Evolutionary conservation across 2,329 filamentous ascomycete species (phyloP).

Genomic region (Stemphylium vesicarium): DNA sequence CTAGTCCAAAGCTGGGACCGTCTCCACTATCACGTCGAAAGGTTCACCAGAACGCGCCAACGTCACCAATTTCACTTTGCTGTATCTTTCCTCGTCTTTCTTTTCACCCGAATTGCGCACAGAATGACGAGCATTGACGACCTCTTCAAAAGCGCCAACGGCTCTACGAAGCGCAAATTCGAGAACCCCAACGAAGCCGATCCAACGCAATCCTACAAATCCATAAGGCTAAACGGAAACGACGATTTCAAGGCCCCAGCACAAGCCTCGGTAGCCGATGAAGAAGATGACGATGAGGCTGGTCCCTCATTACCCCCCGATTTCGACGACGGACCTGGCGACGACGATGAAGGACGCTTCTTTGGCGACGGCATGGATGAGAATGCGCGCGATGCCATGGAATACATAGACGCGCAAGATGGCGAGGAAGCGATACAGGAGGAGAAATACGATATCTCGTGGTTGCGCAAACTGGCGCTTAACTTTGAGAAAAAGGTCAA

Average conservation of each 20-base stretch:
- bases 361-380: slow-evolving; percentile 90
- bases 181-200: slow-evolving; percentile 61
- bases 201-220: slow-evolving; percentile 66
- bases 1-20: slow-evolving; percentile 11
- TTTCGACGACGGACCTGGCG: slow-evolving; percentile 61
- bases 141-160: slow-evolving; percentile 64
- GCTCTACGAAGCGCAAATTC: slow-evolving; percentile 64
- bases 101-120: background rate
- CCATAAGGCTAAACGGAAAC: slow-evolving; percentile 60
- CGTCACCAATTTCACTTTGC: slow-evolving; percentile 5
- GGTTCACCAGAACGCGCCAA: slow-evolving; percentile 8
- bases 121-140: slow-evolving; percentile 67
- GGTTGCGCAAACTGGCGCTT: slow-evolving; percentile 81
- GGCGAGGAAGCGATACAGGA: slow-evolving; percentile 59
- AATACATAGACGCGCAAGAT: slow-evolving; percentile 80
- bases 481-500: slow-evolving; percentile 90
- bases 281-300: slow-evolving; percentile 52
- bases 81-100: background rate
- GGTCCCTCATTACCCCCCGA: slow-evolving; percentile 63
- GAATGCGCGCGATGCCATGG: slow-evolving; percentile 80
- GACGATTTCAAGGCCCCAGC: slow-evolving; percentile 58
- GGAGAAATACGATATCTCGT: slow-evolving; percentile 81
- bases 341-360: slow-evolving; percentile 90
- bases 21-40: slow-evolving; percentile 1
- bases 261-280: slow-evolving; percentile 57